Evolutionary conservation across 2,329 filamentous ascomycete species (phyloP).

Genomic region (Capronia epimyces): DNA sequence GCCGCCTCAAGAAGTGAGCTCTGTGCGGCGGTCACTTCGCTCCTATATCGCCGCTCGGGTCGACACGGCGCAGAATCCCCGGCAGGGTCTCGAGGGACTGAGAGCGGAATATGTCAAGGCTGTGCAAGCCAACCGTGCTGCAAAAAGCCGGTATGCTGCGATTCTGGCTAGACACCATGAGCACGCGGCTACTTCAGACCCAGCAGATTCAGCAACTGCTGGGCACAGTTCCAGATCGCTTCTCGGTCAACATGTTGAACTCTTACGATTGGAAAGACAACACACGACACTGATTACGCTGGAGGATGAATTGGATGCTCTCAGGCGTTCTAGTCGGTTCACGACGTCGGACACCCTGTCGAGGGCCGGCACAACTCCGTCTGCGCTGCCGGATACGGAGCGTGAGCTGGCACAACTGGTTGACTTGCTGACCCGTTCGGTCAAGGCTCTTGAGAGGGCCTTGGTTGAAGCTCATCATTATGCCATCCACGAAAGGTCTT

Average conservation of each 20-base stretch:
- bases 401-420: background rate
- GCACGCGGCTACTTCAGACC: background rate
- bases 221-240: background rate
- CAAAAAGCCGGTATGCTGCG: constrained; percentile 3
- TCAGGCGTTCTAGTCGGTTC: background rate
- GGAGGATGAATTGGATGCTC: constrained; percentile 12
- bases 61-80: background rate
- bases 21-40: background rate
- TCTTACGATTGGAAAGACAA: constrained; percentile 11
- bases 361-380: background rate
- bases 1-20: background rate
- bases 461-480: constrained; percentile 23
- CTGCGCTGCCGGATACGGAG: background rate
- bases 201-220: background rate
- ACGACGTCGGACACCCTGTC: background rate
- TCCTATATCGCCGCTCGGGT: background rate
- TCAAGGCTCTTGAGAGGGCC: constrained; percentile 23
- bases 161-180: background rate
- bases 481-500: constrained; percentile 7
- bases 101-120: constrained; percentile 22
- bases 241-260: constrained; percentile 8
- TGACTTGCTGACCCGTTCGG: background rate
- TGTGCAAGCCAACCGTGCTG: constrained; percentile 12
- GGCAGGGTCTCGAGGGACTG: background rate
- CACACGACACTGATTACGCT: constrained; percentile 7